phyloP scores from a whole-genome alignment of 805 yeast genomes.

The Zygosaccharomyces gambellarensis region DNA sequence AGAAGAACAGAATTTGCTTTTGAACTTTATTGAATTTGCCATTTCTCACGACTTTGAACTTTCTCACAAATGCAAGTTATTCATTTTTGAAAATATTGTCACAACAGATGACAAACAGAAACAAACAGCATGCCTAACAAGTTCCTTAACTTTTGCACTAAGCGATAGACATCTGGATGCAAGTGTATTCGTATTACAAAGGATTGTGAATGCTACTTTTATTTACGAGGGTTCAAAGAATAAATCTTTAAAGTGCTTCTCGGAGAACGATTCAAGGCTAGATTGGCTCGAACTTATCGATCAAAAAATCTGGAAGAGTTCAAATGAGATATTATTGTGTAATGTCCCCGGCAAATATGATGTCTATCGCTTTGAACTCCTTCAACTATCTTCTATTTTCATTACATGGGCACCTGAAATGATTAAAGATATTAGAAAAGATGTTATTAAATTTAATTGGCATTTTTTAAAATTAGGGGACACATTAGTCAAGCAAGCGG shows the following conservation, averaged over 20 bases:
- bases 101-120: constrained; percentile 42
- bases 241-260: constrained; percentile 42
- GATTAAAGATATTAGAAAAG: constrained; percentile 63
- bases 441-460: constrained; percentile 92
- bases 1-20: constrained; percentile 33
- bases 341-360: constrained; percentile 68
- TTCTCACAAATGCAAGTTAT: constrained; percentile 48
- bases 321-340: constrained; percentile 42
- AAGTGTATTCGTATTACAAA: constrained; percentile 55
- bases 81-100: constrained; percentile 53
- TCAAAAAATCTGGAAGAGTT: constrained; percentile 65
- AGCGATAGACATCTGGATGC: constrained; percentile 47
- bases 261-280: constrained; percentile 33
- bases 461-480: constrained; percentile 86
- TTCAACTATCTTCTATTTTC: constrained; percentile 75
- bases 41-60: constrained; percentile 18
- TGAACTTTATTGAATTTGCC: constrained; percentile 42
- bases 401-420: constrained; percentile 61
- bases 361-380: constrained; percentile 64
- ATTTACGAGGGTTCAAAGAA: constrained; percentile 52
- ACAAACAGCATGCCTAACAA: constrained; percentile 48
- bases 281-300: constrained; percentile 65
- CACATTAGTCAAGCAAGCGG: constrained; percentile 82
- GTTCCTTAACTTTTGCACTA: constrained; percentile 47
- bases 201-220: constrained; percentile 61